Conservation (phyloP, 2,329 filamentous ascomycete species). For the Ramularia endophylla region DNA sequence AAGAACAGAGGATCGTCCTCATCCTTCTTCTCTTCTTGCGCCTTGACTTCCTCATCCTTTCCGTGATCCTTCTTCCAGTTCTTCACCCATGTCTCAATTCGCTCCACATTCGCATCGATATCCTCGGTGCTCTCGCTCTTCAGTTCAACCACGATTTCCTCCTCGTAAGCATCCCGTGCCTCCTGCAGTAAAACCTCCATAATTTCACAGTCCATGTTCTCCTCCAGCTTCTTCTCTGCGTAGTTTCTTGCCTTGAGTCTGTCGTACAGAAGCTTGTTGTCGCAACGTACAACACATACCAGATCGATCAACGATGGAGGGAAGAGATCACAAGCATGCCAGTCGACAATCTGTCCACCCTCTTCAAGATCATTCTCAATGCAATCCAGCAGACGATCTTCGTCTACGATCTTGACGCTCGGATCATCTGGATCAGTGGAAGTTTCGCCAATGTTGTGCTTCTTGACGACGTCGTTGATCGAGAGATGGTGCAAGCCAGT, state of each 20-base stretch:
- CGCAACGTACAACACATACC: slow-evolving; percentile 81
- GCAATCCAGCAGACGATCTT: slow-evolving; percentile 84
- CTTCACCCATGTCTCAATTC: slow-evolving; percentile 74
- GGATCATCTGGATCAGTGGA: slow-evolving; percentile 68
- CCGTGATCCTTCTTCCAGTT: slow-evolving; percentile 70
- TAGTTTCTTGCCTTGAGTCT: slow-evolving; percentile 74
- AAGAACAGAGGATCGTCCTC: slow-evolving; percentile 32
- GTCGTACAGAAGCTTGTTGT: slow-evolving; percentile 78
- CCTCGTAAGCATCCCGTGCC: slow-evolving; percentile 77
- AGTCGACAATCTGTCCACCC: slow-evolving; percentile 89
- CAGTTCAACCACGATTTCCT: slow-evolving; percentile 83
- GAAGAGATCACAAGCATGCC: slow-evolving; percentile 96
- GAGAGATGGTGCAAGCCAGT: slow-evolving; percentile 76
- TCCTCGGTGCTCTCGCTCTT: slow-evolving; percentile 75
- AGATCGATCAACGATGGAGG: slow-evolving; percentile 92
- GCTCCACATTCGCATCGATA: slow-evolving; percentile 81
- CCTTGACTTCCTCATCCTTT: slow-evolving; percentile 24
- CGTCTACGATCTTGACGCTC: slow-evolving; percentile 88
- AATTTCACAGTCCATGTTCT: slow-evolving; percentile 95
- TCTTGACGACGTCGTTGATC: slow-evolving; percentile 88
- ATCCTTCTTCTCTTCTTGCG: slow-evolving; percentile 25
- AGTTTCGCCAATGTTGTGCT: slow-evolving; percentile 77
- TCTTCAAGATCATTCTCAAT: slow-evolving; percentile 74
- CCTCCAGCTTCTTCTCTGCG: slow-evolving; percentile 79
- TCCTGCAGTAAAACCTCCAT: slow-evolving; percentile 93